These are phyloP conservation scores for Geotrichum aggregatum DNA, from an alignment of 1,139 yeast genomes.

Conservation along the genomic window DNA sequence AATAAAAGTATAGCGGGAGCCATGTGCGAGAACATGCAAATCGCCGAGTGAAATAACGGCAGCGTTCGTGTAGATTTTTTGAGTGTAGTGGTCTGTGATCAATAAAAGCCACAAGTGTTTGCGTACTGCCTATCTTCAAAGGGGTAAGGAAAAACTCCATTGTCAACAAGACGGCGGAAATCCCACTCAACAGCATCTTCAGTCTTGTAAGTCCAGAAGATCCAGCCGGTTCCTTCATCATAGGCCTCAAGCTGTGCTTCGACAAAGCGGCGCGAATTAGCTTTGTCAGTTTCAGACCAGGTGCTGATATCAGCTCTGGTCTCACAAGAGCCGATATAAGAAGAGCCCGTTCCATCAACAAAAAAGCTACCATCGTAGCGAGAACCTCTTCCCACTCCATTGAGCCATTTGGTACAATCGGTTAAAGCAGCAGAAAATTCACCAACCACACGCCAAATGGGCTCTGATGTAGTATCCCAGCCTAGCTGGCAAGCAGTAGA, in stretches of 20 bases:
- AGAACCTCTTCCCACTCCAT: conserved; percentile 86
- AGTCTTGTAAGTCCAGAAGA: conserved; percentile 91
- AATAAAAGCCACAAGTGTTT: conserved; percentile 54
- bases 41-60: too few relatives aligned
- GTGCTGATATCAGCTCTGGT: conserved; percentile 50
- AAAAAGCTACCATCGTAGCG: conserved; percentile 74
- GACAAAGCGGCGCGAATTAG: conserved; percentile 61
- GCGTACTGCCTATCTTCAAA: conserved; percentile 60
- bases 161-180: conserved; percentile 51
- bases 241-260: conserved; percentile 91
- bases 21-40: too few relatives aligned
- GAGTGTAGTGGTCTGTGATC: too few relatives aligned
- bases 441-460: conserved; percentile 75
- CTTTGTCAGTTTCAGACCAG: conserved; percentile 60
- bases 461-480: conserved; percentile 46
- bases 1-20: too few relatives aligned
- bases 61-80: too few relatives aligned
- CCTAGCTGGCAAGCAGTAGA: conserved; percentile 63
- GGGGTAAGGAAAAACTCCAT: conserved; percentile 78
- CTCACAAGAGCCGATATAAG: conserved; percentile 61
- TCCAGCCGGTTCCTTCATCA: conserved; percentile 73
- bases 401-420: conserved; percentile 88
- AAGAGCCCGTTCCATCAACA: conserved; percentile 42
- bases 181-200: conserved; percentile 89
- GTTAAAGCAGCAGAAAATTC: conserved; percentile 95